Conservation (phyloP, 306 rosid species). For the Geum urbanum region DNA sequence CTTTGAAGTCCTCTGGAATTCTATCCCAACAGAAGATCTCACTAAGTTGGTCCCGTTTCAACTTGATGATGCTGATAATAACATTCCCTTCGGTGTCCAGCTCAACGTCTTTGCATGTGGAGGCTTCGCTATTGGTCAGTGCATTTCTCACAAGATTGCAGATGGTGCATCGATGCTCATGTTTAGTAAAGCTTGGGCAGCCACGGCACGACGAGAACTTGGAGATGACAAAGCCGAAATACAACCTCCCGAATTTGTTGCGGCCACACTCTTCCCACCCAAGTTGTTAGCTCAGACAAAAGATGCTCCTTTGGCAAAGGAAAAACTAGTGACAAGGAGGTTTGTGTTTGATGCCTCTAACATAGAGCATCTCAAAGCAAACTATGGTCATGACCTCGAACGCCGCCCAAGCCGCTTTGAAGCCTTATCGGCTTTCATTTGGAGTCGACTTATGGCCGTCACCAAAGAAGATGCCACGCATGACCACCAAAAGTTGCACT, state of each 20-base stretch:
- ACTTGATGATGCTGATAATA: neutral
- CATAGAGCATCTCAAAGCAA: neutral
- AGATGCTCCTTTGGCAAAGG: neutral
- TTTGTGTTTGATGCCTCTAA: constrained; percentile 12
- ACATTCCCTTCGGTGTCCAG: constrained; percentile 40
- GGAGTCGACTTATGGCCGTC: neutral
- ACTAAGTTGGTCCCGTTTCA: neutral
- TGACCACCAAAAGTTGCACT: neutral
- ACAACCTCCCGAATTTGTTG: neutral
- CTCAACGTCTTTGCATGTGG: constrained; percentile 43
- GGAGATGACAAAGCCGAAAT: neutral
- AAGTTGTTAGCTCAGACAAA: neutral
- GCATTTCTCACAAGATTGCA: neutral
- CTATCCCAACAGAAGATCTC: constrained; percentile 41
- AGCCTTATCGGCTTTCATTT: constrained; percentile 5
- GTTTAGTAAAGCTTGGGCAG: neutral
- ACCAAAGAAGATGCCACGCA: neutral
- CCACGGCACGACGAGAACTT: neutral
- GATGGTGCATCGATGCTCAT: neutral
- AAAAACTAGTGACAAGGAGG: neutral
- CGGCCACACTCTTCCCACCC: constrained; percentile 4
- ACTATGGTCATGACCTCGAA: neutral
- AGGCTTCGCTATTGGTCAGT: constrained; percentile 18
- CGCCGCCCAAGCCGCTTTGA: constrained; percentile 5
- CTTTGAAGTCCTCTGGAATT: constrained; percentile 24